Evolutionary conservation across 163 green algal species (phyloP).

Genomic region (Smithsoniella earleae): DNA sequence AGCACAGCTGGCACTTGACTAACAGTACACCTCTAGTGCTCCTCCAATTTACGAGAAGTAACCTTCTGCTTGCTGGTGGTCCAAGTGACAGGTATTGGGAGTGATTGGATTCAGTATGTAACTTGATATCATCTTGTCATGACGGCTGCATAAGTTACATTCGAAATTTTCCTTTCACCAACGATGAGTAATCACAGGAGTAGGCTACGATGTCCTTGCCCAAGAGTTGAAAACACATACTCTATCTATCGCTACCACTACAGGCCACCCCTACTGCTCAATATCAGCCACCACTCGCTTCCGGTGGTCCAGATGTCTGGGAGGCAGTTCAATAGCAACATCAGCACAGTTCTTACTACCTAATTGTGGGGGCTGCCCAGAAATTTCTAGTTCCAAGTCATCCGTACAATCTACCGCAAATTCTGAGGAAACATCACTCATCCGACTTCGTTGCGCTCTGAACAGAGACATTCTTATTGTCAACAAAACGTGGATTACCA

Average conservation of each 20-base stretch:
- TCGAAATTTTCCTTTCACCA: too few relatives aligned
- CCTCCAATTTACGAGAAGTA: slow-evolving; percentile 20
- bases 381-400: not conserved
- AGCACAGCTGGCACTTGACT: slow-evolving; percentile 14
- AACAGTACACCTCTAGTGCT: not conserved
- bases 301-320: not conserved
- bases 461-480: not conserved
- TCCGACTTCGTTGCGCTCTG: not conserved
- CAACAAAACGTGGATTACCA: not conserved
- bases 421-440: not conserved
- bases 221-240: too few relatives aligned
- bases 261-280: not conserved
- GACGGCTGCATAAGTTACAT: too few relatives aligned
- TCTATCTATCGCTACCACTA: too few relatives aligned
- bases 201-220: too few relatives aligned
- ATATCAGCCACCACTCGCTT: not conserved
- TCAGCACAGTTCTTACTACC: not conserved
- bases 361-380: not conserved
- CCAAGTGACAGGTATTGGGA: too few relatives aligned
- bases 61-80: not conserved
- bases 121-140: too few relatives aligned
- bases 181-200: too few relatives aligned
- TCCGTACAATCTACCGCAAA: not conserved
- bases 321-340: too few relatives aligned
- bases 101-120: too few relatives aligned